A percentile compares a stretch with the other conserved stretches of the same genome.
Evolutionary conservation across 805 yeast species (phyloP).

Genomic region (Teunomyces lycoperdinae): DNA sequence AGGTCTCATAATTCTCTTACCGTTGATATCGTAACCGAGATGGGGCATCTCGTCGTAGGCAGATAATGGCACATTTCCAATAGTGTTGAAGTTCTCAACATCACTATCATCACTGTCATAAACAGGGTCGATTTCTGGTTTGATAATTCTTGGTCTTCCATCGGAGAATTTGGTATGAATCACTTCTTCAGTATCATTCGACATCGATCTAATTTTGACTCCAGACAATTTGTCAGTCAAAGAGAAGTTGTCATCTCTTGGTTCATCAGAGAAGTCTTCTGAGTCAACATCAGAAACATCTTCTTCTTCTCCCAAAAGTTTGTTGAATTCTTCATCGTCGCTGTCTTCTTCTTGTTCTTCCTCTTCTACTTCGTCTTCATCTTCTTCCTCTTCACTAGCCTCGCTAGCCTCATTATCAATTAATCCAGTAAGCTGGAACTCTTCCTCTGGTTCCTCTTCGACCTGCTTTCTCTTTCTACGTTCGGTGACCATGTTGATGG

Average conservation of each 20-base stretch:
- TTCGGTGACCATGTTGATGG: conserved; percentile 3
- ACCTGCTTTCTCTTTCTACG: conserved; percentile 16
- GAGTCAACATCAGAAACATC: conserved; percentile 41
- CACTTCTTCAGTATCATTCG: conserved; percentile 29
- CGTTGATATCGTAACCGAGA: conserved; percentile 94
- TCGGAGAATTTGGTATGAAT: conserved; percentile 59
- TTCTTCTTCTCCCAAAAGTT: conserved; percentile 55
- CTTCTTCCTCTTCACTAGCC: conserved; percentile 33
- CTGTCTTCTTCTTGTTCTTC: conserved; percentile 30
- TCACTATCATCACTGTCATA: conserved; percentile 95
- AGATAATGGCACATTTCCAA: conserved; percentile 88
- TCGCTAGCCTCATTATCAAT: conserved; percentile 45
- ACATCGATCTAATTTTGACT: conserved; percentile 49
- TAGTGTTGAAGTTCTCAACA: conserved; percentile 73
- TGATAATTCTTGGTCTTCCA: conserved; percentile 73
- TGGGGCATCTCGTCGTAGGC: conserved; percentile 98
- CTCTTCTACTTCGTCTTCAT: conserved; percentile 16
- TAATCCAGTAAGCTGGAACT: conserved; percentile 35
- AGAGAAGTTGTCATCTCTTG: conserved; percentile 48
- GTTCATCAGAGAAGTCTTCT: conserved; percentile 52
- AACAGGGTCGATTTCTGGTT: conserved; percentile 91
- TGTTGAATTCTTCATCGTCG: conserved; percentile 64
- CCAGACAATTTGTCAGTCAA: conserved; percentile 56
- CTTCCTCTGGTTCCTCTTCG: conserved; percentile 28
- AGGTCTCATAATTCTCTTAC: conserved; percentile 98